These are phyloP conservation scores for Sphaerobolus stellatus DNA, from an alignment of 1,284 basidiomycete genomes.

Conservation along the genomic window DNA sequence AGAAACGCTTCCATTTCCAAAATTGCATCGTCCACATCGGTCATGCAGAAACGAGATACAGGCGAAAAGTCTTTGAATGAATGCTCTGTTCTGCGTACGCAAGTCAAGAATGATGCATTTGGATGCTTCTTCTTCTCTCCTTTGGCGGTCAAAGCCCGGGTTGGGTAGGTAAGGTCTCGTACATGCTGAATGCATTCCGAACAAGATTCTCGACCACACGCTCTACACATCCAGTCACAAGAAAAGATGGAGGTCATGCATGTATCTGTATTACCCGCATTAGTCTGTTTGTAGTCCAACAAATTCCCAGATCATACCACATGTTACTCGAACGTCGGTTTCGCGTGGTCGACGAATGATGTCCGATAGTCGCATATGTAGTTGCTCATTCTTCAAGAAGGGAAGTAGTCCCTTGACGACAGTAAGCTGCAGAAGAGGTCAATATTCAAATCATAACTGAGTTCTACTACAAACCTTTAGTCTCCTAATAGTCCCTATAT, in stretches of 20 bases:
- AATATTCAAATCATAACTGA: conserved; percentile 15
- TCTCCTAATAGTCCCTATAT: conserved; percentile 46
- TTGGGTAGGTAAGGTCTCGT: conserved; percentile 51
- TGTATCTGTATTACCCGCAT: conserved; percentile 56
- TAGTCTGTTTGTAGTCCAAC: conserved; percentile 4
- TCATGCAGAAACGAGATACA: conserved; percentile 70
- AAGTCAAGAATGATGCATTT: conserved; percentile 73
- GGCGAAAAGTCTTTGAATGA: conserved; percentile 69
- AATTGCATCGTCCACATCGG: conserved; percentile 65
- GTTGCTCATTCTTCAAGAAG: conserved; percentile 64
- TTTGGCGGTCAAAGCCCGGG: conserved; percentile 43
- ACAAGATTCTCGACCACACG: conserved; percentile 91
- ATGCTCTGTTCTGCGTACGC: conserved; percentile 69
- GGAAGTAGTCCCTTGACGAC: conserved; percentile 72
- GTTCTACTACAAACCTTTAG: conserved; percentile 52
- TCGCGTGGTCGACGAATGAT: conserved; percentile 74
- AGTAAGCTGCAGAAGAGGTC: conserved; percentile 43
- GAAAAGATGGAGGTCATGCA: conserved; percentile 92
- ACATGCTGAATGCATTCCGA: conserved; percentile 78
- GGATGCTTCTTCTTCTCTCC: conserved; percentile 62
- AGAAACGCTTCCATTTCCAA: conserved; percentile 63
- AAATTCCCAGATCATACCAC: conserved; percentile 54
- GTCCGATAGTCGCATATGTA: conserved; percentile 60
- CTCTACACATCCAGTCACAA: conserved; percentile 83
- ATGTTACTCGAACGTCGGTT: conserved; percentile 77